Evolutionary conservation across 768 basidiomycete genomes (phyloP), one percentile per base, ranked within the genome.

Genomic region (Hysterangium stoloniferum): DNA sequence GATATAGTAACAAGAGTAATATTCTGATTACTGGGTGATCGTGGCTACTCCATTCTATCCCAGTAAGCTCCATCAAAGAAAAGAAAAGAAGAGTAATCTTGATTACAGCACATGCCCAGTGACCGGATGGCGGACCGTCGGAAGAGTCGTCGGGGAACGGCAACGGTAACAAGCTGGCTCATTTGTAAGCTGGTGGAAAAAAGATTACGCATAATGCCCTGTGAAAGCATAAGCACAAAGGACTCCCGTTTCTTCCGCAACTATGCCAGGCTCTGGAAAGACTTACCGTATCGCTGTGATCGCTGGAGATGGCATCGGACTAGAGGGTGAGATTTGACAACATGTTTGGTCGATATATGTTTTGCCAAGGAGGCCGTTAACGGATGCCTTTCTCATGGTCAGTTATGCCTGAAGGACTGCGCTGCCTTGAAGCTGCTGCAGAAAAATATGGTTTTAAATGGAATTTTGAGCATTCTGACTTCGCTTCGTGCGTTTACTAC

Each of bases 231-330:
- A n/a, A n/a, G n/a, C n/a, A n/a, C n/a, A n/a, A n/a, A n/a, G n/a
- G n/a, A n/a, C n/a, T n/a, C 29, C 27, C 20, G 28, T 8, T 20
- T 20, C 38, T 31, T 13, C 44, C 31, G 31, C 29, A 25, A 31
- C 15, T 31, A 51, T 51, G 49, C 29, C 36, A 40, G 41, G 44
- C n/a, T 45, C 44, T 32, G 44, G 38, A 41, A 51, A 51, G 36
- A 47, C 56, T 38, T 65, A 68, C 61, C 68, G 62, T 9, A 73
- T 78, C 38, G 75, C 75, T 28, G 72, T 72, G 31, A 68, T 78
- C 12, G 70, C 75, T 5, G 76, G 74, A 13, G 76, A 78, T 60
- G 77, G 77, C 6, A 77, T 77, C 53, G 77, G 77, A 2, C 62
- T 68, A 40, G 75, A 78, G 56, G 49, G 49, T 40, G 13, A 49